phyloP scores from a whole-genome alignment of 495 filamentous ascomycete species.

The Aspergillus panamensis region DNA sequence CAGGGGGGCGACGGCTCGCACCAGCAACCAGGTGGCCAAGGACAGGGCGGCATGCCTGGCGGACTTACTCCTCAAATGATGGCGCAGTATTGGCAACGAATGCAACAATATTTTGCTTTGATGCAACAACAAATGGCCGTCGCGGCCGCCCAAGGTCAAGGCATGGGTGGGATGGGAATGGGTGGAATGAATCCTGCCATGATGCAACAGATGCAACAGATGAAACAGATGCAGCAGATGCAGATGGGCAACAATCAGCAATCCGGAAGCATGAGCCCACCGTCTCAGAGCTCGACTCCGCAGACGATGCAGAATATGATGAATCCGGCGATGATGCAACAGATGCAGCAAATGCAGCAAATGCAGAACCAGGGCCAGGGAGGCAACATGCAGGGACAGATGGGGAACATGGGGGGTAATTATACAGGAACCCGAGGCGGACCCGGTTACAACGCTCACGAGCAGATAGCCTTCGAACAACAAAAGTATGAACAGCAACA shows the following conservation, averaged over 20 bases:
- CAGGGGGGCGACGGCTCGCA: slow-evolving; percentile 47
- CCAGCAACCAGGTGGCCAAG: slow-evolving; percentile 44
- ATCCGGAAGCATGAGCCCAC: slow-evolving; percentile 45
- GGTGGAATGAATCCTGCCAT: slow-evolving; percentile 72
- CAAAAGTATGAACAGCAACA: slow-evolving; percentile 82
- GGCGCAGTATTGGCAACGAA: slow-evolving; percentile 95
- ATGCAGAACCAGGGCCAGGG: slow-evolving; percentile 49
- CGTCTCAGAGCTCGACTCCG: slow-evolving; percentile 42
- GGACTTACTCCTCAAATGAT: slow-evolving; percentile 93
- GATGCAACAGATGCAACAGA: slow-evolving; percentile 80
- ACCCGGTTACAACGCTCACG: slow-evolving; percentile 65
- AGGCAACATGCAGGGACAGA: slow-evolving; percentile 22
- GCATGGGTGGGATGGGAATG: slow-evolving; percentile 61
- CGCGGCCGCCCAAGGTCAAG: slow-evolving; percentile 37
- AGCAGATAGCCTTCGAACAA: slow-evolving; percentile 81
- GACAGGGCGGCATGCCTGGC: slow-evolving; percentile 41
- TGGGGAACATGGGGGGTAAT: slow-evolving; percentile 26
- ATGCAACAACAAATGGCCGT: slow-evolving; percentile 79
- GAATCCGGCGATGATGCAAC: slow-evolving; percentile 72
- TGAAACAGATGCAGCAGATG: slow-evolving; percentile 75
- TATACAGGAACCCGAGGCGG: slow-evolving; percentile 38
- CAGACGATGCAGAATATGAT: slow-evolving; percentile 50
- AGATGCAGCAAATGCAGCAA: slow-evolving; percentile 59
- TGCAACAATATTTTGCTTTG: slow-evolving; percentile 93
- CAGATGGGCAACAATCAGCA: slow-evolving; percentile 54